Conservation (phyloP, 75 land plant genomes). For the Sequoia sempervirens region DNA sequence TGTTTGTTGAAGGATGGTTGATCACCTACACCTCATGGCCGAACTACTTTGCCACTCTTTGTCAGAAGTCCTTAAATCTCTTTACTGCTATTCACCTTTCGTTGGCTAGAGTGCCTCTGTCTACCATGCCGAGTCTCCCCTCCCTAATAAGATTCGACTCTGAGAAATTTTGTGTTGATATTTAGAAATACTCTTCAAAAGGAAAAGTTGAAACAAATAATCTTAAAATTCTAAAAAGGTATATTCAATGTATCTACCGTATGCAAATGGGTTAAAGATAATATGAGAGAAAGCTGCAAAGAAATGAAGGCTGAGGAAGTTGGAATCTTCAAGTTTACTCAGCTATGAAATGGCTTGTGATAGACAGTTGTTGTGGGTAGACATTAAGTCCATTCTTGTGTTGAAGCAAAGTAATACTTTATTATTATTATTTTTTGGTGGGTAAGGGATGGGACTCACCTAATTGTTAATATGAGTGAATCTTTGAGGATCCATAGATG, state of each 20-base stretch:
- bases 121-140: constrained; percentile 41
- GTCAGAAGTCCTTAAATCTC: constrained; percentile 1
- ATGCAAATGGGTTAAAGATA: no score
- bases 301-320: no score
- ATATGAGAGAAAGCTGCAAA: no score
- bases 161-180: constrained; percentile 13
- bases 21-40: constrained; percentile 30
- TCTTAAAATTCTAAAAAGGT: no score
- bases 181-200: no score
- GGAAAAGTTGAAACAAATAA: no score
- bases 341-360: no score
- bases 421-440: neutral
- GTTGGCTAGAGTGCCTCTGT: constrained; percentile 24
- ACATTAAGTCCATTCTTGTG: no score
- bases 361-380: no score
- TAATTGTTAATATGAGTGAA: neutral
- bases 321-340: no score
- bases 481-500: neutral
- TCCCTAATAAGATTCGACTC: constrained; percentile 33
- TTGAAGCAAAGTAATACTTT: neutral
- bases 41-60: constrained; percentile 19
- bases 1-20: neutral
- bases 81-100: constrained; percentile 26
- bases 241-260: no score
- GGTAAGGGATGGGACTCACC: neutral